Conservation (phyloP, 192 early-diverging fungal species). For the Phycomyces blakesleeanus region DNA sequence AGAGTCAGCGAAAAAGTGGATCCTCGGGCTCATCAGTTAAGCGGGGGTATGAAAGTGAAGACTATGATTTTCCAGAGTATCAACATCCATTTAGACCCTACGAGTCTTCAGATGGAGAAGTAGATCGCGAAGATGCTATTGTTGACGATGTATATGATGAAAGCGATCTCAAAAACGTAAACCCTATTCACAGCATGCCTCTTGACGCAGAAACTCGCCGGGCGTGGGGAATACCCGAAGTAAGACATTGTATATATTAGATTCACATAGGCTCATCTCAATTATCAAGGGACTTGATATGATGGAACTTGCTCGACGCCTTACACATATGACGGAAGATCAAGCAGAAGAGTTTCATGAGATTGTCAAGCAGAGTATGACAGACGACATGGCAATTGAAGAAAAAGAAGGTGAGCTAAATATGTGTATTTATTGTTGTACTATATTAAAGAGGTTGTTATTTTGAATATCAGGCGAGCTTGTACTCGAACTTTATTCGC, state of each 20-base stretch:
- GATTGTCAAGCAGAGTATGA: conserved; percentile 6
- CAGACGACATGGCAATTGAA: conserved; percentile 11
- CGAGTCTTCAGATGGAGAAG: not conserved
- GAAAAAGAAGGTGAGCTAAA: conserved; percentile 22
- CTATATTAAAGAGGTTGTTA: not conserved
- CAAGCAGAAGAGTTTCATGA: conserved; percentile 22
- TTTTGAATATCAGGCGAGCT: conserved; percentile 18
- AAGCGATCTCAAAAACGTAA: conserved; percentile 9
- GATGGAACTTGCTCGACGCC: conserved; percentile 19
- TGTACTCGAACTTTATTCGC: conserved; percentile 27
- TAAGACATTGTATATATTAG: not conserved
- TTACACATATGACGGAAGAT: conserved; percentile 14
- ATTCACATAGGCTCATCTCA: not conserved
- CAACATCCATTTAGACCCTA: not conserved
- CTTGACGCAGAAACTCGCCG: conserved; percentile 4
- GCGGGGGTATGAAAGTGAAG: not conserved
- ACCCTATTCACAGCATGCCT: conserved; percentile 15
- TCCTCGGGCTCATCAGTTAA: not conserved
- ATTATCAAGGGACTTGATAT: conserved; percentile 16
- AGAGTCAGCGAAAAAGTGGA: not conserved
- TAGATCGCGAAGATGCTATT: not conserved
- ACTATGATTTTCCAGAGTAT: not conserved
- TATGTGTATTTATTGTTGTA: not conserved
- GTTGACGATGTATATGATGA: conserved; percentile 25
- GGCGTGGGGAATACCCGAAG: conserved; percentile 23